These are phyloP conservation scores for Pyrenochaeta sp. DNA, from an alignment of 2,329 filamentous ascomycete species.

Conservation along the genomic window DNA sequence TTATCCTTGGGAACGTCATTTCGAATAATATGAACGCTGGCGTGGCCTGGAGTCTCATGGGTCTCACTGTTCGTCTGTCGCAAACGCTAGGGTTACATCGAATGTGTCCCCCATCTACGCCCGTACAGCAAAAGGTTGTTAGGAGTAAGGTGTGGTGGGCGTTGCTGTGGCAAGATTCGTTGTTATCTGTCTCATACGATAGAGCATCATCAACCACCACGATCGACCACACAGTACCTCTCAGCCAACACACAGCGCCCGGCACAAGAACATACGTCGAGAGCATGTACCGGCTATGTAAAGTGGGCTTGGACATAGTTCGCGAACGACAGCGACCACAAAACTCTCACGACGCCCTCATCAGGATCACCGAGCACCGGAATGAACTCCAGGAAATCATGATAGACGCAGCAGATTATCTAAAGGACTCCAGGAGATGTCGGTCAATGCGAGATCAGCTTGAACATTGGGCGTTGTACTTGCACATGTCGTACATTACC, in stretches of 20 bases:
- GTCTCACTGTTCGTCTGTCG: conserved; percentile 68
- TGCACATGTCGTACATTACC: conserved; percentile 69
- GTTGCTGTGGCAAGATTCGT: conserved; percentile 70
- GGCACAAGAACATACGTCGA: conserved; percentile 66
- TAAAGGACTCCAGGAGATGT: conserved; percentile 63
- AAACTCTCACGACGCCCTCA: conserved; percentile 62
- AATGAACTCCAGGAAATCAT: conserved; percentile 66
- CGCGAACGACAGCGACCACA: conserved; percentile 64
- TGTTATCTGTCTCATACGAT: conserved; percentile 71
- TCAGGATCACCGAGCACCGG: conserved; percentile 64
- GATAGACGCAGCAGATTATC: conserved; percentile 64
- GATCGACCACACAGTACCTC: conserved; percentile 55
- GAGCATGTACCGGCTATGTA: conserved; percentile 64
- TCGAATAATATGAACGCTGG: conserved; percentile 72
- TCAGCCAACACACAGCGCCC: conserved; percentile 53
- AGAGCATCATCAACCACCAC: conserved; percentile 66
- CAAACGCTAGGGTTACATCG: conserved; percentile 68
- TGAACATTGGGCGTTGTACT: conserved; percentile 67
- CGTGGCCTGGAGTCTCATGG: conserved; percentile 67
- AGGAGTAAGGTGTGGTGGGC: conserved; percentile 63
- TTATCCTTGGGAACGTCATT: conserved; percentile 69
- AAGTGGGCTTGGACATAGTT: conserved; percentile 68
- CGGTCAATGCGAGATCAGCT: conserved; percentile 62
- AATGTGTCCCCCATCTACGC: conserved; percentile 63
- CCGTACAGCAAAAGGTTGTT: conserved; percentile 53